Percentiles rank a stretch among this genome's conserved stretches.
Evolutionary conservation across 805 yeast genomes (phyloP).

Genomic region (Lachancea sp.): DNA sequence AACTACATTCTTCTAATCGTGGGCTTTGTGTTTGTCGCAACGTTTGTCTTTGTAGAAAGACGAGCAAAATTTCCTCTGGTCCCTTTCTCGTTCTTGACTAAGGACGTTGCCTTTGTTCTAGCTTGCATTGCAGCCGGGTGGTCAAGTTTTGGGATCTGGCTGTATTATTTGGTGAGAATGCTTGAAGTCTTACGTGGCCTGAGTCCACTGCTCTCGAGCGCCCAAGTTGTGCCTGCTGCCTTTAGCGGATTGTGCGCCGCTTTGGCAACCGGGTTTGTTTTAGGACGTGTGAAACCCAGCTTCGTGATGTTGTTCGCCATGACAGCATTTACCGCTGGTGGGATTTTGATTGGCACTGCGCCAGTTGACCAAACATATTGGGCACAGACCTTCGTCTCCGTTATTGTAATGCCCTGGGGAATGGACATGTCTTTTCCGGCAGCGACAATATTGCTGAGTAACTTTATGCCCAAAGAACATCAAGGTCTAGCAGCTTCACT

Average conservation of each 20-base stretch:
- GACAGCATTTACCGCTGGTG: conserved; percentile 43
- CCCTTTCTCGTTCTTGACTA: conserved; percentile 40
- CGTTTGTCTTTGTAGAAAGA: conserved; percentile 41
- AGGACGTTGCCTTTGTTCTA: conserved; percentile 41
- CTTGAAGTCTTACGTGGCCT: conserved; percentile 39
- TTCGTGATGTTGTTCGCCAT: conserved; percentile 41
- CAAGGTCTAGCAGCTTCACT: conserved; percentile 68
- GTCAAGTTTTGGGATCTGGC: conserved; percentile 65
- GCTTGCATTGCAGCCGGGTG: conserved; percentile 49
- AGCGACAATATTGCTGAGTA: conserved; percentile 50
- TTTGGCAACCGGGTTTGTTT: conserved; percentile 38
- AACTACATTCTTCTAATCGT: conserved; percentile 46
- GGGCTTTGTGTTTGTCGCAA: conserved; percentile 35
- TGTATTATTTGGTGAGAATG: conserved; percentile 47
- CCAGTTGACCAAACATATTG: conserved; percentile 52
- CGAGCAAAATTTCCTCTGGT: conserved; percentile 42
- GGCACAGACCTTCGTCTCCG: conserved; percentile 46
- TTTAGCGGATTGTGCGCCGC: conserved; percentile 50
- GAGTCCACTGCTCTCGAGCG: conserved; percentile 38
- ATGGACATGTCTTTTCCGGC: conserved; percentile 70
- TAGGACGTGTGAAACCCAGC: conserved; percentile 38
- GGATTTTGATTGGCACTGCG: conserved; percentile 41
- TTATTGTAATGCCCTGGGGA: conserved; percentile 50
- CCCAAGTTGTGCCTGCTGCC: conserved; percentile 37
- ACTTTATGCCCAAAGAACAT: conserved; percentile 46